Evolutionary conservation across 176 grass and related monocot genomes (phyloP), one percentile per base, ranked within the genome.

Genomic region (Lolium rigidum): DNA sequence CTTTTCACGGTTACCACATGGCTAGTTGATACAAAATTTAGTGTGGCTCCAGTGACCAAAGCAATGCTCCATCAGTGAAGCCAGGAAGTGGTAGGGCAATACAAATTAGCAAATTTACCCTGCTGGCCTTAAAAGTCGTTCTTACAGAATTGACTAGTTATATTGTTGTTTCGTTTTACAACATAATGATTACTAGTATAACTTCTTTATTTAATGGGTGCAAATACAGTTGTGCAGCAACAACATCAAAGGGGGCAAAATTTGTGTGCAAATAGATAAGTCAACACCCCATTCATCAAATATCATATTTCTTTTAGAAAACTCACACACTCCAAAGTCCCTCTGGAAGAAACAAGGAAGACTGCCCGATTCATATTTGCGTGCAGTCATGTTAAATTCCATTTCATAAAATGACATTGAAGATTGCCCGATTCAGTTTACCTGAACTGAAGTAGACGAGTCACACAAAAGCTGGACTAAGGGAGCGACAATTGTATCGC

Each of bases 381-480:
- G 31, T 35, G 31, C 31, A 35, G 31, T 35, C 31, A 46, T 7
- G 56, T 7, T 70, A 43, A 81, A 49, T 20, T 59, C 28, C 17
- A 82, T 20, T 18, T 62, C 44, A 70, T 38, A 67, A 61, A 84
- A 37, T 57, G 5, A 0, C 26, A 84, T 43, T 66, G 46, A 60
- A 83, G 69, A 84, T 51, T 64, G 43, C 80, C 83, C 2, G 37
- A 80, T 84, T 69, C 76, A 77, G 51, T 56, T 83, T 90, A 99
- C 97, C 94, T 99, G 94, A 58, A 99, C 92, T 46, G 90, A 94
- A 72, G 60, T 90, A 87, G 92, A 96, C 52, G 87, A 81, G 79
- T 98, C 94, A 20, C 86, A 56, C 83, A 94, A 85, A 93, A 99
- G 97, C 85, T 94, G 94, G 68, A 94, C 82, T 74, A 99, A 81